These are phyloP conservation scores for Malbranchea cinnamomea DNA, from an alignment of 2,329 filamentous ascomycete species.

Conservation along the genomic window DNA sequence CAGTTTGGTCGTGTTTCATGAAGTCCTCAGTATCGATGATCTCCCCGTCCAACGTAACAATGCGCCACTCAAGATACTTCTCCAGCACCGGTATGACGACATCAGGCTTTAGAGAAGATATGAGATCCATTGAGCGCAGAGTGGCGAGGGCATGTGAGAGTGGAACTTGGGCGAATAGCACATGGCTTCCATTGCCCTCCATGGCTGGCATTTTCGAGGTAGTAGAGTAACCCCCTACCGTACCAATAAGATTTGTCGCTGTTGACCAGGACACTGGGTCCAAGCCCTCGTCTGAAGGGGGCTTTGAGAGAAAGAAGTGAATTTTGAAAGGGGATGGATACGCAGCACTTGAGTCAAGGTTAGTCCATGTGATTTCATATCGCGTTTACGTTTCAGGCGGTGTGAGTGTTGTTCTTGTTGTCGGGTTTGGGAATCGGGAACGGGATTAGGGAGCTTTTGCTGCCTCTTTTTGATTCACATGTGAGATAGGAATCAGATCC, in stretches of 20 bases:
- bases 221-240: constrained; percentile 43
- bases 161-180: constrained; percentile 5
- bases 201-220: constrained; percentile 20
- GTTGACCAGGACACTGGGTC: constrained; percentile 37
- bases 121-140: constrained; percentile 6
- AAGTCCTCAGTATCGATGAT: constrained; percentile 11
- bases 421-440: too few relatives aligned
- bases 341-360: too few relatives aligned
- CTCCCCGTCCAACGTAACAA: constrained; percentile 8
- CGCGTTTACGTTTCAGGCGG: too few relatives aligned
- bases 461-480: too few relatives aligned
- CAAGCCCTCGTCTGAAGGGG: too few relatives aligned
- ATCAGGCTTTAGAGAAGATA: constrained; percentile 6
- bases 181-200: constrained; percentile 1
- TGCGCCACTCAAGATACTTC: constrained; percentile 12
- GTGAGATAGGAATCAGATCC: too few relatives aligned
- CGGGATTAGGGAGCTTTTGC: too few relatives aligned
- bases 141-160: constrained; percentile 12
- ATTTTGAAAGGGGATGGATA: constrained; percentile 54
- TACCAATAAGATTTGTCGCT: constrained; percentile 45
- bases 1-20: constrained; percentile 6
- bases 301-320: constrained; percentile 51
- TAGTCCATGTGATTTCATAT: too few relatives aligned
- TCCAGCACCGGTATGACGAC: constrained; percentile 10
- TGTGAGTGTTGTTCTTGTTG: too few relatives aligned